Base-by-base conservation (phyloP, 371 early-diverging fungal species). In the Massospora cicadina region DNA sequence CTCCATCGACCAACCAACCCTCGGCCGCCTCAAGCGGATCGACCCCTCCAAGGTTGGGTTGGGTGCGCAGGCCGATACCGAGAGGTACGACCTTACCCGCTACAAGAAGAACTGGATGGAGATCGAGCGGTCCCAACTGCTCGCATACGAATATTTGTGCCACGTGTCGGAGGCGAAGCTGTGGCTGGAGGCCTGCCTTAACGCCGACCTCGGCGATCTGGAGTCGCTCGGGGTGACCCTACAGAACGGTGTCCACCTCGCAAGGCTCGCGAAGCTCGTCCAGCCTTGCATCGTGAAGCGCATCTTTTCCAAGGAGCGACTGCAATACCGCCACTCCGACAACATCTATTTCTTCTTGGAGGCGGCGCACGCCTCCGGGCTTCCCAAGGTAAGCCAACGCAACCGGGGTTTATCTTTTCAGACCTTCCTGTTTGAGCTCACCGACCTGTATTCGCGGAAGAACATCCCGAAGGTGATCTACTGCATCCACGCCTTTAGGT, bases 381-480 rank as follows among this genome's bases (percentile, higher is more conserved):
- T 99, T 13, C 98, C 98, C 7, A 79, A 86, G 67, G 85, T 83
- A 70, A 25, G 68, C n/a, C n/a, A n/a, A n/a, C n/a, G n/a, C n/a
- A n/a, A n/a, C n/a, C n/a, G n/a, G n/a, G n/a, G n/a, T n/a, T n/a
- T n/a, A n/a, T 65, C 73, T 69, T 28, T n/a, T 2, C 66, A 78
- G 74, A 85, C 90, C 66, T 99, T 98, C 78, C 85, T 90, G 71
- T 99, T 99, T 78, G 99, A 98, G 73, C 75, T 94, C 67, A 92
- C 96, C 0, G 99, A 99, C 76, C 76, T 98, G 10, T 99, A 99
- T 75, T 98, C 98, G 65, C 88, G 91, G 75, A 99, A 98, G 75
- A 99, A 99, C 75, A 90, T 99, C 71, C 99, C 99, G 24, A 94
- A 93, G 71, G 99, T 99, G 3, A 95, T 99, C 67, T 99, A 98